Conservation (phyloP, 805 yeast species). For the Saccharomycopsis lassenensis region DNA sequence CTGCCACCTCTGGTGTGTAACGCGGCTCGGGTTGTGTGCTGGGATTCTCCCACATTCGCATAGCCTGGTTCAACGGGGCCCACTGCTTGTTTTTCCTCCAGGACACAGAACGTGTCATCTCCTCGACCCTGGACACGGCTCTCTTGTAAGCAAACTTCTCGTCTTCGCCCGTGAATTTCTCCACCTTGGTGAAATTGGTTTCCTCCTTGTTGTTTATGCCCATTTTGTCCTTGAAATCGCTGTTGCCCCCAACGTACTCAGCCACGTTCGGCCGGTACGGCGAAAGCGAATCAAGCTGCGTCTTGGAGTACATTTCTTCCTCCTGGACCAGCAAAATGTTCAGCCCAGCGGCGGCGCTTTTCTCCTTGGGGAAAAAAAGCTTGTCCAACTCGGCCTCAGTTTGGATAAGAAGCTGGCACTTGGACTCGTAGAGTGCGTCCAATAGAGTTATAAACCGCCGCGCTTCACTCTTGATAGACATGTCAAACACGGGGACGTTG, state of each 20-base stretch:
- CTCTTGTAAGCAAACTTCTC: constrained; percentile 64
- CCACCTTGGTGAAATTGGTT: constrained; percentile 34
- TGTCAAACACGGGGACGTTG: constrained; percentile 47
- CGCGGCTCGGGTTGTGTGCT: not conserved
- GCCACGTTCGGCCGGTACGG: constrained; percentile 66
- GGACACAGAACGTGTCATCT: constrained; percentile 40
- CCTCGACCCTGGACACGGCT: constrained; percentile 55
- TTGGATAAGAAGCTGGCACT: constrained; percentile 47
- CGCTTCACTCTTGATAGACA: constrained; percentile 55
- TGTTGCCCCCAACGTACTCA: constrained; percentile 42
- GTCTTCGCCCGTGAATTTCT: constrained; percentile 66
- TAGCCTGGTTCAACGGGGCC: constrained; percentile 40
- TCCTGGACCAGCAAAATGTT: constrained; percentile 41
- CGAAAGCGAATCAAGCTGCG: constrained; percentile 44
- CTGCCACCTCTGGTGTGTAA: not conserved
- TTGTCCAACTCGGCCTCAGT: constrained; percentile 38
- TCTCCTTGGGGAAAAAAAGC: constrained; percentile 53
- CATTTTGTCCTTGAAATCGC: constrained; percentile 24
- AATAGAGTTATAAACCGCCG: constrained; percentile 53
- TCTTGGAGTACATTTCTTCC: constrained; percentile 60
- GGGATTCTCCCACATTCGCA: constrained; percentile 50
- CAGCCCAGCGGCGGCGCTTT: constrained; percentile 21
- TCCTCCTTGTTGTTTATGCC: constrained; percentile 17
- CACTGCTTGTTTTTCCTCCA: constrained; percentile 45
- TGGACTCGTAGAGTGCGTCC: constrained; percentile 61